These are phyloP conservation scores for Fusarium graminum DNA, from an alignment of 2,329 filamentous ascomycete species.

Conservation along the genomic window DNA sequence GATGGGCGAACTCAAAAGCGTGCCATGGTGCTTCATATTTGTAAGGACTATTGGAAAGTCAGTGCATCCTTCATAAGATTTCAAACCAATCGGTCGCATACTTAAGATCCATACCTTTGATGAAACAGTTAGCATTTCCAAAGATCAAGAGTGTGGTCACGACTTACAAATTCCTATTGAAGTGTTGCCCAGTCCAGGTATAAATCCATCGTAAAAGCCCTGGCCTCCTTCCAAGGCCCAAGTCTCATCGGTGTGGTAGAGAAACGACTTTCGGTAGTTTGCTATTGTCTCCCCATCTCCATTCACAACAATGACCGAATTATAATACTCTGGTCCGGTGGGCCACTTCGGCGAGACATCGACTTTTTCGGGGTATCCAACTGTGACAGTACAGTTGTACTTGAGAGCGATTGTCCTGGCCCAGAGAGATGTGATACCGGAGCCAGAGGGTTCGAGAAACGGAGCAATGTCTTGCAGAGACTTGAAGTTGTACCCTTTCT, in stretches of 20 bases:
- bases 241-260: constrained; percentile 71
- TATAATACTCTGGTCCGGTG: constrained; percentile 66
- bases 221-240: constrained; percentile 69
- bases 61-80: too few species aligned
- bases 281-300: constrained; percentile 70
- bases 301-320: constrained; percentile 67
- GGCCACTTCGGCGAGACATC: constrained; percentile 66
- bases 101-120: too few species aligned
- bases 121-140: too few species aligned
- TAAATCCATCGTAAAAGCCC: constrained; percentile 63
- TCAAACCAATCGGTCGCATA: too few species aligned
- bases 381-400: constrained; percentile 75
- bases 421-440: constrained; percentile 79
- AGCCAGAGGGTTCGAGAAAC: constrained; percentile 74
- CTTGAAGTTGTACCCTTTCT: constrained; percentile 80
- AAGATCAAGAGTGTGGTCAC: too few species aligned
- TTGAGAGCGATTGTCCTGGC: constrained; percentile 74
- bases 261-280: constrained; percentile 71
- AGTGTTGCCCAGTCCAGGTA: constrained; percentile 64
- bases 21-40: constrained; percentile 57
- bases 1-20: constrained; percentile 62
- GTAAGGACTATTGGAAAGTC: too few species aligned
- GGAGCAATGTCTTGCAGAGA: constrained; percentile 76
- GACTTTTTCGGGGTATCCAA: constrained; percentile 80
- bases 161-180: constrained; percentile 70